These are phyloP conservation scores for Schizophyllum commune DNA, from an alignment of 1,284 basidiomycete genomes.

Conservation along the genomic window DNA sequence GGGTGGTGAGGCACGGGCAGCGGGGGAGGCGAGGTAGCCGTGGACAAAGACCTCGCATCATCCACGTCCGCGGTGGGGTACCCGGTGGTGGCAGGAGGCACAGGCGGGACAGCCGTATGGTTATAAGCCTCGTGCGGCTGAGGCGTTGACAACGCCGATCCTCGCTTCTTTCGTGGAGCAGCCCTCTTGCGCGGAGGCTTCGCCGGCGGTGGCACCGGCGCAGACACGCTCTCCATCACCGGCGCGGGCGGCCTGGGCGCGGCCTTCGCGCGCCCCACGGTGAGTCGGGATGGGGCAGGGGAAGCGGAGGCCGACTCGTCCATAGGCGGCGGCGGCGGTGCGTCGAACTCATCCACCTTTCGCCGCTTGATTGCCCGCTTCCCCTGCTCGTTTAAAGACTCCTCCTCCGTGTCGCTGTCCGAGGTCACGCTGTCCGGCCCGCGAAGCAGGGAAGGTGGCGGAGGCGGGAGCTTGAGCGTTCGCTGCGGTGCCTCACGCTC, in stretches of 20 bases:
- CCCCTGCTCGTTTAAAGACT: conserved; percentile 42
- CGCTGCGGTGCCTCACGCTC: not conserved
- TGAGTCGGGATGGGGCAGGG: not conserved
- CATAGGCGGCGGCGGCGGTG: not conserved
- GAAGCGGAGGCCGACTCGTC: not conserved
- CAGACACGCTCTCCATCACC: conserved; percentile 1
- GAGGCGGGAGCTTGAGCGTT: not conserved
- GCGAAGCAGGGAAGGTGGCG: not conserved
- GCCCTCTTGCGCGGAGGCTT: conserved; percentile 33
- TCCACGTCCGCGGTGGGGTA: not conserved
- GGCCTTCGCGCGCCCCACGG: not conserved
- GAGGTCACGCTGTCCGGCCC: not conserved
- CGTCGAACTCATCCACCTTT: not conserved
- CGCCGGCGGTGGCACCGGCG: conserved; percentile 5
- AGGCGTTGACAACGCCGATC: not conserved
- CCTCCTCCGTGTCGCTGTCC: conserved; percentile 20
- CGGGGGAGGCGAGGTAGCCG: not conserved
- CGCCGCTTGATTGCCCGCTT: conserved; percentile 31
- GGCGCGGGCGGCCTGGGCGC: not conserved
- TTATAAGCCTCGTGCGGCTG: not conserved
- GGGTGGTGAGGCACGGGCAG: not conserved
- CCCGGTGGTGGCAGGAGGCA: not conserved
- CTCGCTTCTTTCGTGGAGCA: conserved; percentile 31
- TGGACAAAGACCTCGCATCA: not conserved
- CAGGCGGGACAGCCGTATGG: not conserved